Conservation (phyloP, 371 early-diverging fungal genomes). For the Phascolomyces articulosus region DNA sequence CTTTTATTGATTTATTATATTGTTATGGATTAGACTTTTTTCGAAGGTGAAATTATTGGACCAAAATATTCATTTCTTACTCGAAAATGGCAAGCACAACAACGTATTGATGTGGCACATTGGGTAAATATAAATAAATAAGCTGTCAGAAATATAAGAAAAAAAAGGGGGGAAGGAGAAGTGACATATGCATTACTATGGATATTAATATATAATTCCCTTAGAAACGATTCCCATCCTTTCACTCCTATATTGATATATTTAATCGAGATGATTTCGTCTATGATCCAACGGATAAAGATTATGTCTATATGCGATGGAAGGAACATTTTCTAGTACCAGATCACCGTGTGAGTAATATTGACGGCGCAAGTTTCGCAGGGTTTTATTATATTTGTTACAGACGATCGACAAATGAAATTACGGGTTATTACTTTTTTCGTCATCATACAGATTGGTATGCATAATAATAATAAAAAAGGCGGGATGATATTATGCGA, state of each 20-base stretch:
- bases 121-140: too few relatives aligned
- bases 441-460: constrained; percentile 81
- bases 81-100: constrained; percentile 86
- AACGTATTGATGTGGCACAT: constrained; percentile 72
- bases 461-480: not conserved
- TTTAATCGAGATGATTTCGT: constrained; percentile 74
- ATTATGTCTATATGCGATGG: constrained; percentile 95
- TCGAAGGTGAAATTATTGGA: constrained; percentile 86
- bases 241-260: constrained; percentile 54
- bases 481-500: too few relatives aligned
- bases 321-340: constrained; percentile 97
- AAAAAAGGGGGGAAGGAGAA: too few relatives aligned
- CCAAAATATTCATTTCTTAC: constrained; percentile 80
- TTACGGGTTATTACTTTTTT: constrained; percentile 87
- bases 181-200: not conserved
- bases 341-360: constrained; percentile 84
- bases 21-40: constrained; percentile 64
- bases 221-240: constrained; percentile 70
- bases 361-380: constrained; percentile 92
- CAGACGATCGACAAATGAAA: constrained; percentile 73
- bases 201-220: not conserved
- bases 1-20: too few relatives aligned
- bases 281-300: constrained; percentile 71
- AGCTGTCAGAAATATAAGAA: not conserved
- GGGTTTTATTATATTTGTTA: constrained; percentile 96